Conservation (phyloP, 164 flowering plant species). For the Platanus orientalis region DNA sequence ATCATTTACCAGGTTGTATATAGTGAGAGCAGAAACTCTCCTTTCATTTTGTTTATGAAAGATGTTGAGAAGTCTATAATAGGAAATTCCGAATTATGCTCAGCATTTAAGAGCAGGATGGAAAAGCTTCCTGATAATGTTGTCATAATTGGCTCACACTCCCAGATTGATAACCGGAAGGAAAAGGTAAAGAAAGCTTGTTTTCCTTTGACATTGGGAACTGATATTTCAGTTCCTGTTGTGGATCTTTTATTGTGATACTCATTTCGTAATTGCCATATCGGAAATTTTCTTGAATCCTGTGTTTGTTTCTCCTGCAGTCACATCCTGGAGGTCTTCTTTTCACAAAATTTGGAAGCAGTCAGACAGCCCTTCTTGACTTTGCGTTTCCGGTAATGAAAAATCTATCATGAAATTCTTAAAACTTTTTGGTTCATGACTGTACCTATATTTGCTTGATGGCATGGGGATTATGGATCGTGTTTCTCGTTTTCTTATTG, state of each 20-base stretch:
- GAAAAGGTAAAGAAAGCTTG: slow-evolving; percentile 57
- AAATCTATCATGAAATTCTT: background rate
- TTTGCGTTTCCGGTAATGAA: slow-evolving; percentile 85
- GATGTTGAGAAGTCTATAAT: slow-evolving; percentile 83
- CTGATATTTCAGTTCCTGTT: background rate
- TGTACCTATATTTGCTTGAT: no score
- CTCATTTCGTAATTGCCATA: background rate
- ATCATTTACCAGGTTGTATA: slow-evolving; percentile 44
- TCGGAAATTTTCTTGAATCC: background rate
- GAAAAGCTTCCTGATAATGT: slow-evolving; percentile 79
- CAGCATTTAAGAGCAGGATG: slow-evolving; percentile 60
- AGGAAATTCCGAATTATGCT: slow-evolving; percentile 61
- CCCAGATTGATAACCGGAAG: slow-evolving; percentile 71
- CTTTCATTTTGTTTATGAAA: slow-evolving; percentile 81
- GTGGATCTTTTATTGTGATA: background rate
- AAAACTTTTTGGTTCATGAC: no score
- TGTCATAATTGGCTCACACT: slow-evolving; percentile 72
- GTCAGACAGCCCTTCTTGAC: slow-evolving; percentile 89
- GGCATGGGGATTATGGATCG: no score
- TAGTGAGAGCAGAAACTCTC: slow-evolving; percentile 61
- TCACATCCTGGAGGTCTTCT: slow-evolving; percentile 91
- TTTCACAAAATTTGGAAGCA: slow-evolving; percentile 90
- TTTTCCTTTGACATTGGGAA: background rate
- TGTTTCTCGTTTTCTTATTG: no score
- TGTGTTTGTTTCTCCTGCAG: slow-evolving; percentile 35